Base-by-base conservation (phyloP, 75 land plant genomes). In the Ceratopteris richardii region DNA sequence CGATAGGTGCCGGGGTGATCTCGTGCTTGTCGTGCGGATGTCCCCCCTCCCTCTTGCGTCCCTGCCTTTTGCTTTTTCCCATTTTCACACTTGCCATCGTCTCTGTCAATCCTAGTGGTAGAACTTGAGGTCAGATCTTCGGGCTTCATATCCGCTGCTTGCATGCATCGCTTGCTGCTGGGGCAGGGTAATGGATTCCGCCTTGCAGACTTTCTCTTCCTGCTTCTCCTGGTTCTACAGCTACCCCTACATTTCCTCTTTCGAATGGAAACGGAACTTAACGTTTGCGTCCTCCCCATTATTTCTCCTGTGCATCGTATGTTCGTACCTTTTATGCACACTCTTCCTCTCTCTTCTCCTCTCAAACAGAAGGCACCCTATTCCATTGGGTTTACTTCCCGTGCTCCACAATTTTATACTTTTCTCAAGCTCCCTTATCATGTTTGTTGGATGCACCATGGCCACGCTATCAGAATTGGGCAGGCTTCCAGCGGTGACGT, bases 381-480 rank as follows among this genome's bases (percentile, higher is more conserved):
- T 56, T 51, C 79, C 66, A 18, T 75, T 82, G 61, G 80, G 80
- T 58, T 64, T 47, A 37, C 31, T 82, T 69, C 71, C 90, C 48
- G 70, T 67, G 61, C 18, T 66, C 43, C 90, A 86, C 73, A 82
- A 76, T 73, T 63, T 82, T 64, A 18, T 73, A 36, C 80, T 86
- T 54, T 58, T 68, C 68, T 47, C 66, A 56, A 71, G 81, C 51
- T 86, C 90, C 63, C 50, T 68, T 55, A 16, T 54, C 66, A 86
- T 86, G 90, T 79, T 79, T 69, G 36, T 68, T 46, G 90, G 90
- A 27, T 73, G 73, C 80, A 19, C 62, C 62, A 69, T 70, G 63
- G 71, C 90, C 57, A 25, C 77, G 5, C 50, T 46, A 2, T 21
- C 22, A 2, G 22, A 26, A 37, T n/a, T 26, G 63, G 22, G 57